Base-by-base conservation (phyloP, 306 rosid genomes). In the Sophora flavescens region DNA sequence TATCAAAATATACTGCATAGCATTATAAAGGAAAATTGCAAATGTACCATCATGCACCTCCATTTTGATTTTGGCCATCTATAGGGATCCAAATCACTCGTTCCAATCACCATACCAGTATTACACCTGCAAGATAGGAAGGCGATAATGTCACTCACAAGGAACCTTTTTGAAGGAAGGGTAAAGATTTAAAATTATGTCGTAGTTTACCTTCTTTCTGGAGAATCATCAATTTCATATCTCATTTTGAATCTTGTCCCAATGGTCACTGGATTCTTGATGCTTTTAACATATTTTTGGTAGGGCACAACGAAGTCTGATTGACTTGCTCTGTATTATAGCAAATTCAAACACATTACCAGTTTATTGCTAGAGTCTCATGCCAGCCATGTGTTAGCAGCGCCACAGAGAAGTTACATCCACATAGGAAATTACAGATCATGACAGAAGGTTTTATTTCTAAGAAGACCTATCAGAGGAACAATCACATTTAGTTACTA, bases 61-160 rank as follows among this genome's bases (percentile, higher is more conserved):
- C 99, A 96, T 80, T 89, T 92, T 80, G 99, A 96, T 78, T 92
- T 92, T 2, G 93, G 90, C 99, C 99, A 96, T 79, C 96, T 74
- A 78, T 84, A 89, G 51, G 96, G 93, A 87, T 96, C 97, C 88
- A 89, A 66, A 75, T 96, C 99, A 70, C 91, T 76, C 32, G 85
- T 88, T 76, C 93, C 97, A 61, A 88, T 87, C 74, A 96, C 91
- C 32, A 88, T 88, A 62, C 99, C 99, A 76, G 89, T 90, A 67
- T 88, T 87, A 74, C 88, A 91, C 84, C 99, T 92, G 86, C 81
- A 82, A 83, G 77, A 84, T 80, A 63, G 63, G 65, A 78, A 74
- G 52, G 64, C 7, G 18, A 65, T 41, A 77, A 64, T 72, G 80
- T 77, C 82, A 70, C 61, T 39, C 38, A 28, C 39, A 35, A 82